Evolutionary conservation across 2,329 filamentous ascomycete genomes (phyloP), one percentile per base, ranked within the genome.

Genomic region (Fusarium equiseti): DNA sequence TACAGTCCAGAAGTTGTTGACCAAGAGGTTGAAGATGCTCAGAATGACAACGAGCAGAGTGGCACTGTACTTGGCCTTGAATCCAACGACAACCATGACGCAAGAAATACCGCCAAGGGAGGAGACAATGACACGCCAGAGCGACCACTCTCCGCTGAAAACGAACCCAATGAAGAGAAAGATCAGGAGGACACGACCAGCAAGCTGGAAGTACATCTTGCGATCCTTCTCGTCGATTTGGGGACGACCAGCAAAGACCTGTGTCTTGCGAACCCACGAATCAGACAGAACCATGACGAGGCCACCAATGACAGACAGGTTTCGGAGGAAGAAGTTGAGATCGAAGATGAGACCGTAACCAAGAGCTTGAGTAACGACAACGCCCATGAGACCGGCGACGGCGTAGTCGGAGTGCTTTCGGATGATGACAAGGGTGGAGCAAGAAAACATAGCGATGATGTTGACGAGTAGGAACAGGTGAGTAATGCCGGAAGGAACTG

Each of bases 1-100:
- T 87, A 97, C 95, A 79, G 95, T 98, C 96, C 96, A 99, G 87
- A 98, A 99, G 89, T 98, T 99, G 90, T 99, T 99, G 77, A 98
- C 96, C 72, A 98, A 82, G 48, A 99, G 83, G 83, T 99, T 99
- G 87, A 99, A 99, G 71, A 98, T 85, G 84, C 95, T 98, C 78
- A 99, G 86, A 77, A 99, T 94, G 64, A 99, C 89, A 31, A 99
- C 96, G 74, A 99, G 86, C 76, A 99, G 92, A 57, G 96, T 95
- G 44, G 96, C 96, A 82, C 95, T 98, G 87, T 94, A 97, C 90
- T 99, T 99, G 78, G 96, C 95, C 90, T 99, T 99, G 90, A 99
- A 99, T 46, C 96, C 96, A 72, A 99, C 96, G 56, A 98, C 93
- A 68, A 99, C 96, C 96, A 99, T 99, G 77, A 99, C 88, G 78